Conservation (phyloP, 345 rosid species). For the Lepidium sativum region DNA sequence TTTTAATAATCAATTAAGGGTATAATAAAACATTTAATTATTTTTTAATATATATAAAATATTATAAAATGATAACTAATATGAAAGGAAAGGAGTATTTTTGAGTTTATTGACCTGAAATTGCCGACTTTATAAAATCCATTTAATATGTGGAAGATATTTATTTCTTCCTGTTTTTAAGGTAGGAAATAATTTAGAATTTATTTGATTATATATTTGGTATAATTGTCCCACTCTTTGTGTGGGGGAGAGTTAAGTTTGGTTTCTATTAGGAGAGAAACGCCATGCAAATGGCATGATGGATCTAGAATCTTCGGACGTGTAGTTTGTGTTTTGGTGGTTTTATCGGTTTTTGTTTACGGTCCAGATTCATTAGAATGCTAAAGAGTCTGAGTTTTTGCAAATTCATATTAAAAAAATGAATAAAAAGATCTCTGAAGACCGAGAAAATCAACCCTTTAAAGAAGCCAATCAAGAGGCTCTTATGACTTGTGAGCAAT, state of each 20-base stretch:
- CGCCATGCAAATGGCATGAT: constrained; percentile 7
- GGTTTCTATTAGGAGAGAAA: background rate
- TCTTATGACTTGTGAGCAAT: no score
- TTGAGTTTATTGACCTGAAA: background rate
- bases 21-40: background rate
- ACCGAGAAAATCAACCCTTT: no score
- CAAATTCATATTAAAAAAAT: no score
- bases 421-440: no score
- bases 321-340: background rate
- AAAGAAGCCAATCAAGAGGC: no score
- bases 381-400: no score
- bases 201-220: background rate
- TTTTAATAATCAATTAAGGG: no score
- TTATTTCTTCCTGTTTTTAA: background rate
- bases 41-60: no score
- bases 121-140: background rate
- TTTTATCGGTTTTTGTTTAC: background rate
- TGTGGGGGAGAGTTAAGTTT: background rate
- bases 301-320: background rate
- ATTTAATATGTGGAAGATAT: background rate
- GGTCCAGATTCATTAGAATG: background rate
- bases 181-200: background rate
- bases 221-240: background rate
- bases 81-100: no score
- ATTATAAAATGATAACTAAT: no score